Base-by-base conservation (phyloP, 2,329 filamentous ascomycete species). In the Cordyceps javanica region DNA sequence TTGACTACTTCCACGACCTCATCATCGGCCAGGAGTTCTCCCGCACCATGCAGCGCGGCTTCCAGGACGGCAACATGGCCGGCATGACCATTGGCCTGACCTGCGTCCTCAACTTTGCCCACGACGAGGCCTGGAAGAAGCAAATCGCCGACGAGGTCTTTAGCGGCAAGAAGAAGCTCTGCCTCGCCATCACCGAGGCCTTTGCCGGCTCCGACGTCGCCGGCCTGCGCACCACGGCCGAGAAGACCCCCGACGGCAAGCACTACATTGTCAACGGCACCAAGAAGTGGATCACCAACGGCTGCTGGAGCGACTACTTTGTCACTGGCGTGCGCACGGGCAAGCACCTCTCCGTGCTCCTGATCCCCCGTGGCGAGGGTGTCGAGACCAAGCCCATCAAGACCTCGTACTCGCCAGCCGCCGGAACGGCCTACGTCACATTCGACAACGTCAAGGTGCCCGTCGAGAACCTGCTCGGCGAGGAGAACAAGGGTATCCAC, bases 241-340 rank as follows among this genome's bases (percentile, higher is more conserved):
- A 80, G 63, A 90, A 91, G 76, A 90, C 87, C 0, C 73, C 84
- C 1, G 88, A 91, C 67, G 89, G 89, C 48, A 86, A 87, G 69
- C 80, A 86, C 72, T 92, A 89, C 69, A 78, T 85, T 58, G 78
- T 85, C 69, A 87, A 88, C 67, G 88, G 88, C 50, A 86, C 79
- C 57, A 93, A 92, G 80, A 94, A 93, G 75, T 91, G 88, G 89
- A 91, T 91, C 68, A 91, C 89, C 39, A 91, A 91, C 71, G 89
- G 88, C 60, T 85, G 87, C 66, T 94, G 86, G 72, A 82, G 77
- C 61, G 89, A 94, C 71, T 94, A 93, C 75, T 95, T 94, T 65
- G 88, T 94, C 52, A 88, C 85, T 1, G 90, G 86, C 46, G 90
- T 90, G 67, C 85, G 84, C 69, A 95, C 90, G 0, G 85, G 85